These are phyloP conservation scores for Elaeagnus macrophylla DNA, from an alignment of 306 rosid species.

Conservation along the genomic window DNA sequence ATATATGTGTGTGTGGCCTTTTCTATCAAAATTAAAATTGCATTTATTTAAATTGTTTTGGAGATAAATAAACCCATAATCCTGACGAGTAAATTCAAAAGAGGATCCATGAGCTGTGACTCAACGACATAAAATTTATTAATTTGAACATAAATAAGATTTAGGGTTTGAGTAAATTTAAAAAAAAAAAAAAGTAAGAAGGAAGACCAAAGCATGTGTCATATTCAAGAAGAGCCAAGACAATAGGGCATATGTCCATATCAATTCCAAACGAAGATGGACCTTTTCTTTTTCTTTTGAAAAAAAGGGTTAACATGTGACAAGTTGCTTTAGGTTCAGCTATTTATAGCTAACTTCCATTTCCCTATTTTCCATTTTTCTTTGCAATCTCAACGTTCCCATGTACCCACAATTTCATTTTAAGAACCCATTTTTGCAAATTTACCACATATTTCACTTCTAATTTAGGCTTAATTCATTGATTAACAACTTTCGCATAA, in stretches of 20 bases:
- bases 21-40: no score
- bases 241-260: constrained; percentile 25
- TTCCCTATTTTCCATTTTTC: constrained; percentile 17
- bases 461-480: not conserved
- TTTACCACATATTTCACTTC: not conserved
- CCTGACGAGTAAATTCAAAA: no score
- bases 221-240: constrained; percentile 28
- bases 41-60: no score
- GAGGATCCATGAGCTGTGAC: no score
- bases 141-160: no score
- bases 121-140: no score
- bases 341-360: constrained; percentile 34
- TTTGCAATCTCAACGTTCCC: constrained; percentile 13
- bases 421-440: not conserved
- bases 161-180: no score
- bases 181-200: no score
- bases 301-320: constrained; percentile 34
- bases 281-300: constrained; percentile 26
- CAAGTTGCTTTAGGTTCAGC: constrained; percentile 39
- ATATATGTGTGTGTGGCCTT: no score
- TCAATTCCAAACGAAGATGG: constrained; percentile 7
- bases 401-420: not conserved
- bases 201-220: constrained; percentile 7
- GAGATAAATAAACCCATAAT: no score
- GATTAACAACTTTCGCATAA: no score